Conservation (phyloP, 345 rosid species). For the Hibiscus mutabilis region DNA sequence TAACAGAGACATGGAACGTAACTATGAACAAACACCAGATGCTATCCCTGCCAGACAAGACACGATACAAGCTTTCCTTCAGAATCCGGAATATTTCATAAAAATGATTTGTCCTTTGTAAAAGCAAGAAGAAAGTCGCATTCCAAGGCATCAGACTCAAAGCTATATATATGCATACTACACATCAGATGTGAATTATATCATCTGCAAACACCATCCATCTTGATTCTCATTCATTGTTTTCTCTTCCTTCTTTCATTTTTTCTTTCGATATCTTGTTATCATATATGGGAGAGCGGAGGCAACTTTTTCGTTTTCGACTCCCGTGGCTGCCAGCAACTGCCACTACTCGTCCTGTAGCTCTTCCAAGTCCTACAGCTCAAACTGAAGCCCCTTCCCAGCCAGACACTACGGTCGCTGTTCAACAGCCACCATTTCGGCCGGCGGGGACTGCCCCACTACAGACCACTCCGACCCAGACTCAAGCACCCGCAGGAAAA, state of each 20-base stretch:
- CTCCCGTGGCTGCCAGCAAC: slow-evolving; percentile 50
- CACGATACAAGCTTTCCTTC: slow-evolving; percentile 10
- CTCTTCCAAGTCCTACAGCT: not conserved
- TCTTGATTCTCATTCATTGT: not conserved
- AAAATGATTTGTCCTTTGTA: slow-evolving; percentile 11
- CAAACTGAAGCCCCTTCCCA: slow-evolving; percentile 28
- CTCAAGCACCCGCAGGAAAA: slow-evolving; percentile 13
- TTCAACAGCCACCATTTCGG: slow-evolving; percentile 38
- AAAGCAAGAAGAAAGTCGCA: slow-evolving; percentile 19
- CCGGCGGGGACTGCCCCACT: slow-evolving; percentile 33
- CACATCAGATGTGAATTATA: not conserved
- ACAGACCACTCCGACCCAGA: slow-evolving; percentile 16
- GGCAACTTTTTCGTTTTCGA: slow-evolving; percentile 13
- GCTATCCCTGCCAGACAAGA: slow-evolving; percentile 33
- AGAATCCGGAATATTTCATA: slow-evolving; percentile 15
- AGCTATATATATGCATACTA: slow-evolving; percentile 18
- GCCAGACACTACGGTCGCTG: slow-evolving; percentile 16
- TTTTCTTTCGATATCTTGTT: not conserved
- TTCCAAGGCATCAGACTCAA: slow-evolving; percentile 34
- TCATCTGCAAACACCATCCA: not conserved
- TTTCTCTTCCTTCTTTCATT: not conserved
- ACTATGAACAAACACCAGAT: slow-evolving; percentile 18
- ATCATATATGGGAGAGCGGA: slow-evolving; percentile 37
- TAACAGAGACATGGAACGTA: not conserved
- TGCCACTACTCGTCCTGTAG: not conserved